Evolutionary conservation across 768 basidiomycete species (phyloP), one percentile per base, ranked within the genome.

Genomic region (Hirschioporus abietinus): DNA sequence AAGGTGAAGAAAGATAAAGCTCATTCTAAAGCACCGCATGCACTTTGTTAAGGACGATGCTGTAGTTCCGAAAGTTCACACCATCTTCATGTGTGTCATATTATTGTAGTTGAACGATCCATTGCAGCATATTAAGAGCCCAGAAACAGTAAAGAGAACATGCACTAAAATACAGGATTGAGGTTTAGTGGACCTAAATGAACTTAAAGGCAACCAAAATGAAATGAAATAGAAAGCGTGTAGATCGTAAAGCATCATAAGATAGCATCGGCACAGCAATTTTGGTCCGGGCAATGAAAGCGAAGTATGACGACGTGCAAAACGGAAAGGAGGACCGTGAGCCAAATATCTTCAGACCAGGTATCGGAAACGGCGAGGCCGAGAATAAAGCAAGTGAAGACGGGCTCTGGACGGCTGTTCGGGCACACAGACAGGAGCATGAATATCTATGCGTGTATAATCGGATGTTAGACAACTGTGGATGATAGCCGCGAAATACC

Each of bases 351-450:
- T 60, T 84, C 82, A 26, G 79, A 80, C 73, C 81, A 75, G 15
- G 81, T 83, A 74, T 86, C 85, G 24, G 75, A 66, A 27, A 84
- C 70, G 1, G 83, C 83, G 1, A 81, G 76, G 1, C 71, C 68
- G 8, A 78, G 73, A 52, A 81, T 72, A 17, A 71, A 64, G 0
- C 66, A 74, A 64, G 76, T 60, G 4, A 77, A 63, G 27, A 73
- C 64, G 1, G 74, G 71, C 42, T 74, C 74, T 7, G 72, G 63
- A 15, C 65, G 71, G 0, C 67, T 61, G 12, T 25, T n/a, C 27
- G 69, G 66, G 67, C 77, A 80, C 35, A 77, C 58, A 2, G 71
- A 70, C 2, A 76, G 65, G 15, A 73, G 64, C 17, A 63, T 73
- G 35, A 73, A 34, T 58, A 76, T 65, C 76, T 35, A 7, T 64